Base-by-base conservation (phyloP, 31 red algal genomes). In the Pterothamnion heteromorphum region DNA sequence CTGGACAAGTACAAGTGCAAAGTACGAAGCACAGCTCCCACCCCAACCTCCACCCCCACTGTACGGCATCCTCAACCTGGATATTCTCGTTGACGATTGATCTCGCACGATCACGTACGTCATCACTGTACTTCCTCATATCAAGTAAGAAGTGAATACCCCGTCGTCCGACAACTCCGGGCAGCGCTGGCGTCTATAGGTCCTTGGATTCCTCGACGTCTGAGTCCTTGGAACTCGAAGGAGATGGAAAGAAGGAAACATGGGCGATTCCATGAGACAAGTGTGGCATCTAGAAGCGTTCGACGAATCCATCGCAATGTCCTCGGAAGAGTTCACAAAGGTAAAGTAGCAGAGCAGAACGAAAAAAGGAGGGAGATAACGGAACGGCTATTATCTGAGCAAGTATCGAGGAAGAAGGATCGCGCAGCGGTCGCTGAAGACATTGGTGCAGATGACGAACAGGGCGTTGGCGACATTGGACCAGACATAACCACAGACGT, bases 211-310 rank as follows among this genome's bases (percentile, higher is more conserved):
- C n/a, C n/a, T n/a, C n/a, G n/a, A n/a, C n/a, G n/a, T n/a, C n/a
- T n/a, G n/a, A n/a, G n/a, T n/a, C n/a, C n/a, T n/a, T n/a, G n/a
- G n/a, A n/a, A n/a, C n/a, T n/a, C n/a, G n/a, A n/a, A n/a, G n/a
- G n/a, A 64, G 51, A 64, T 64, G 51, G 51, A 64, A 64, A 64
- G 51, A 64, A 64, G 51, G 51, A 64, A 64, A 64, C 51, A 64
- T 64, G 51, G 51, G n/a, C 9, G 51, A 64, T 64, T n/a, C 51
- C 51, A 64, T 64, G 51, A 64, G 51, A 64, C 51, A 64, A 64
- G 51, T 64, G 14, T 64, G 51, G n/a, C 51, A 64, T 64, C 51
- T 64, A 64, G 51, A 64, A 64, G 51, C n/a, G 51, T n/a, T 64
- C 51, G 51, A 64, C 51, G 51, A 64, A 18, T 64, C 9, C n/a